Evolutionary conservation across 331 rosid species (phyloP), one percentile per base, ranked within the genome.

Genomic region (Cydonia oblonga): DNA sequence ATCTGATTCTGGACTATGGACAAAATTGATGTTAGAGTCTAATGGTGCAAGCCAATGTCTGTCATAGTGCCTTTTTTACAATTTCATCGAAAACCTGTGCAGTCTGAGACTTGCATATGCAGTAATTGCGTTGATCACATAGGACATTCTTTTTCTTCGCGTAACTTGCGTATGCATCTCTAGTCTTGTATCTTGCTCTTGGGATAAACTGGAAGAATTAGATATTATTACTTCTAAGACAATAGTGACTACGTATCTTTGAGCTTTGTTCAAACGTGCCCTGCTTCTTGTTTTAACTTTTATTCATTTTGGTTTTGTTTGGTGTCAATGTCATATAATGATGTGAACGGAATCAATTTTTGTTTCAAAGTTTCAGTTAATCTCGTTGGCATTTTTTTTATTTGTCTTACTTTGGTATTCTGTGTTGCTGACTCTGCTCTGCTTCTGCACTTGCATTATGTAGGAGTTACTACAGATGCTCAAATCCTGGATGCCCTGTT

Each of bases 391-490:
- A 4, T 38, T 23, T 2, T 52, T 54, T 44, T 42, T 23, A 22
- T 69, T 13, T 20, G 20, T 42, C 58, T 2, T 60, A 7, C 5
- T 71, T 4, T 71, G 40, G 58, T 59, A 13, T 38, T 33, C n/a
- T 4, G 60, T 71, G 16, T 20, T 76, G 19, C 58, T 46, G 53
- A 76, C 62, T 53, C 46, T 72, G 10, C 42, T 42, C 22, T 25
- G 67, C 57, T 57, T 71, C n/a, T 71, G 69, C 60, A 67, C 28
- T 66, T 68, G 58, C 65, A 65, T 64, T 76, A 19, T 71, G 78
- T 77, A 93, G 98, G 91, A 87, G 96, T 88, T 93, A 93, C 71
- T 93, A 89, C 72, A 87, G 97, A 64, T 93, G 98, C 85, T 87
- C 98, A 13, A 78, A 66, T 82, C 87, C 90, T 28, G 95, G 97